Conservation (phyloP, 2,329 filamentous ascomycete genomes). For the Trichophyton benhamiae region DNA sequence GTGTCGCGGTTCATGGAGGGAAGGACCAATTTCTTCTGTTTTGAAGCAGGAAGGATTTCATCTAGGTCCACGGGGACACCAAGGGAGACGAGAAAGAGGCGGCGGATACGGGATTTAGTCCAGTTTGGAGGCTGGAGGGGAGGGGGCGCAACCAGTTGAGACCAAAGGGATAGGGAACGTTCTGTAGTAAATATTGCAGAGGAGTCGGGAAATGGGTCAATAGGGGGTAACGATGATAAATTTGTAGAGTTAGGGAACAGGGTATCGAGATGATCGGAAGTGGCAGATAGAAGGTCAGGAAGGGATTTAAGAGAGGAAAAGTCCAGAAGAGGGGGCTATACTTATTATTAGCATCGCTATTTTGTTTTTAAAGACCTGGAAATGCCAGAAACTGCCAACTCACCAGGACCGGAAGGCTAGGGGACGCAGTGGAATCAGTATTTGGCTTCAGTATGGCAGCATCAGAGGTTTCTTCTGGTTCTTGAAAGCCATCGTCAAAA, state of each 20-base stretch:
- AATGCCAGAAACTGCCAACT: not conserved
- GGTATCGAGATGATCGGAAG: conserved; percentile 30
- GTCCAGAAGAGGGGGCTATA: conserved; percentile 34
- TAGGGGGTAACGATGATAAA: conserved; percentile 22
- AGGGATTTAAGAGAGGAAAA: conserved; percentile 42
- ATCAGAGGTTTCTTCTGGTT: conserved; percentile 17
- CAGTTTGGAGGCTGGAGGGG: conserved; percentile 93
- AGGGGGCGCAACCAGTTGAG: conserved; percentile 86
- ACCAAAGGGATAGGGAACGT: conserved; percentile 83
- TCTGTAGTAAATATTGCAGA: conserved; percentile 65
- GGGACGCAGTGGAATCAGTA: not conserved
- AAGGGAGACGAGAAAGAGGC: conserved; percentile 87
- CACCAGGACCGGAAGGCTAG: not conserved
- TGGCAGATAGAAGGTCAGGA: conserved; percentile 30
- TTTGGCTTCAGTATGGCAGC: not conserved
- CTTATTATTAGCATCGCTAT: not conserved
- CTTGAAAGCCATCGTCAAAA: conserved; percentile 56
- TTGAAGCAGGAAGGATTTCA: conserved; percentile 90
- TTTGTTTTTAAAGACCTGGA: not conserved
- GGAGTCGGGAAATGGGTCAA: conserved; percentile 32
- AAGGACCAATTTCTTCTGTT: conserved; percentile 93
- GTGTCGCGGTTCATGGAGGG: conserved; percentile 57
- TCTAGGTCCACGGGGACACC: conserved; percentile 94
- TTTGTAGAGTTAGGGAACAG: conserved; percentile 34
- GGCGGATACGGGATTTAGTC: conserved; percentile 89